Percentiles rank a stretch among this genome's conserved stretches.
Conservation (phyloP, 169 alveolate genomes). For the Plasmodium yoelii region DNA sequence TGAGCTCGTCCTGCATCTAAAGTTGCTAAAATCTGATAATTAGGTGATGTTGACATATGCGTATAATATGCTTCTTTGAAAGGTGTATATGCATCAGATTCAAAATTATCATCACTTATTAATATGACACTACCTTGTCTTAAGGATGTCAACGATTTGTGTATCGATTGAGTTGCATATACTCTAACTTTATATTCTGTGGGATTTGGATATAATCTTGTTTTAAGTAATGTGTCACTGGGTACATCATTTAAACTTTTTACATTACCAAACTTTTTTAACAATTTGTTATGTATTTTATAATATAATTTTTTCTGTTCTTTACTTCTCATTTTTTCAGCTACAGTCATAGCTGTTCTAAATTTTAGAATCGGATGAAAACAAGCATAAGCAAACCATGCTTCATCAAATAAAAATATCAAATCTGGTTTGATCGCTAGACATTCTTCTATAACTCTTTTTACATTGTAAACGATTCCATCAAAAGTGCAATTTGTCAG, state of each 20-base stretch:
- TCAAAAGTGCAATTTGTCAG: conserved; percentile 83
- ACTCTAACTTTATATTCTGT: conserved; percentile 77
- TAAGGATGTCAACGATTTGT: conserved; percentile 79
- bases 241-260: conserved; percentile 59
- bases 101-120: conserved; percentile 80
- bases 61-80: conserved; percentile 82
- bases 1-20: conserved; percentile 83
- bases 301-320: conserved; percentile 76
- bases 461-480: conserved; percentile 82
- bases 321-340: conserved; percentile 76
- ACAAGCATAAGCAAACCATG: conserved; percentile 84
- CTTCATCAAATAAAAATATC: conserved; percentile 81
- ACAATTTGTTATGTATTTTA: conserved; percentile 52
- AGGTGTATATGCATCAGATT: conserved; percentile 79
- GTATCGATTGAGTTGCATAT: conserved; percentile 83
- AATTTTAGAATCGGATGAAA: conserved; percentile 81
- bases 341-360: conserved; percentile 82
- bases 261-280: conserved; percentile 71
- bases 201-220: conserved; percentile 80
- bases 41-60: conserved; percentile 84
- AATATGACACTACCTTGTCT: conserved; percentile 81
- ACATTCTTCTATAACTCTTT: conserved; percentile 82
- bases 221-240: conserved; percentile 44
- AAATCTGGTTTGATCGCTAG: conserved; percentile 80
- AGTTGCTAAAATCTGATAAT: conserved; percentile 80